phyloP scores from a whole-genome alignment of 495 filamentous ascomycete species.

The Hypoxylon rickii region DNA sequence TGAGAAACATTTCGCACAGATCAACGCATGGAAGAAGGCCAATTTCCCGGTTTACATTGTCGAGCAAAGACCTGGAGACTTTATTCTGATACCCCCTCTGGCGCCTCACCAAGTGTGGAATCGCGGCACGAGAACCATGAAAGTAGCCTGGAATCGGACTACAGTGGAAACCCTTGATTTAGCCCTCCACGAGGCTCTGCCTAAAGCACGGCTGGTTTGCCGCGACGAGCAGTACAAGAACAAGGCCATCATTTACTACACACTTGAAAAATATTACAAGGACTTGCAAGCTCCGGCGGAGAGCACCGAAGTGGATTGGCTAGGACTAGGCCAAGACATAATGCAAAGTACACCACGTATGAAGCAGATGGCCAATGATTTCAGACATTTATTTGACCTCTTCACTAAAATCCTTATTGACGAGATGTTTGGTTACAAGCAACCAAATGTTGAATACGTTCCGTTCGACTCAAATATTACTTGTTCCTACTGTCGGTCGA shows the following conservation, averaged over 20 bases:
- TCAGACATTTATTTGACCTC: slow-evolving; percentile 73
- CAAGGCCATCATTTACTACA: slow-evolving; percentile 90
- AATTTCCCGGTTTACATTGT: slow-evolving; percentile 92
- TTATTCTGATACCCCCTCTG: slow-evolving; percentile 91
- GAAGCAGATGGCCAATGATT: slow-evolving; percentile 73
- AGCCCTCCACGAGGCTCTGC: slow-evolving; percentile 83
- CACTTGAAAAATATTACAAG: slow-evolving; percentile 74
- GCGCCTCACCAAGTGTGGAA: slow-evolving; percentile 99
- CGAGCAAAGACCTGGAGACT: slow-evolving; percentile 90
- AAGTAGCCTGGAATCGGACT: slow-evolving; percentile 97
- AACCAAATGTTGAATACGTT: slow-evolving; percentile 70
- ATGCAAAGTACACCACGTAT: slow-evolving; percentile 60
- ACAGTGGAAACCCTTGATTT: slow-evolving; percentile 87
- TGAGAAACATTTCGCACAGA: slow-evolving; percentile 92
- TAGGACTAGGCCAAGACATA: slow-evolving; percentile 51
- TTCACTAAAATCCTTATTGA: slow-evolving; percentile 79
- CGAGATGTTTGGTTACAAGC: slow-evolving; percentile 75
- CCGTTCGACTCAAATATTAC: slow-evolving; percentile 86
- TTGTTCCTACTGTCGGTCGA: slow-evolving; percentile 93
- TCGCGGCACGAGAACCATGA: slow-evolving; percentile 90
- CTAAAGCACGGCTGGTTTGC: slow-evolving; percentile 86
- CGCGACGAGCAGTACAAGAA: slow-evolving; percentile 99
- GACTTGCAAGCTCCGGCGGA: slow-evolving; percentile 61
- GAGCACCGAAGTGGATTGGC: slow-evolving; percentile 43
- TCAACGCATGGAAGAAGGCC: slow-evolving; percentile 89